Evolutionary conservation across 371 early-diverging fungal genomes (phyloP).

Genomic region (Nosema granulosis): DNA sequence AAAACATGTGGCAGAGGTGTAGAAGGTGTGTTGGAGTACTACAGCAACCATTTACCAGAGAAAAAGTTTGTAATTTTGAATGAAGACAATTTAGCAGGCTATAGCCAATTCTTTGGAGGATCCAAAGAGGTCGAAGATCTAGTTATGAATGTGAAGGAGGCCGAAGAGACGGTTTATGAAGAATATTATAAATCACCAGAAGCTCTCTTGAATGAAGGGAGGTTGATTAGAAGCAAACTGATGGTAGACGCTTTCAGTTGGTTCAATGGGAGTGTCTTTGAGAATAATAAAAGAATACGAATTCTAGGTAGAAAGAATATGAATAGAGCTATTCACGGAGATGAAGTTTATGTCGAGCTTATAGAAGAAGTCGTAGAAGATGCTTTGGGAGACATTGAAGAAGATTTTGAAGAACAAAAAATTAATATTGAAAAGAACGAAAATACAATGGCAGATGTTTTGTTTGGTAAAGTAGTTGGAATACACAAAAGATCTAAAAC

Average conservation of each 20-base stretch:
- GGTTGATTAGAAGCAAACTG: slow-evolving; percentile 23
- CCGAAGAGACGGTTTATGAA: slow-evolving; percentile 35
- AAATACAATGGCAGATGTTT: background rate
- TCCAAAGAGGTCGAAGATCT: slow-evolving; percentile 26
- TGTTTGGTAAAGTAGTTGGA: slow-evolving; percentile 51
- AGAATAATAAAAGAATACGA: slow-evolving; percentile 10
- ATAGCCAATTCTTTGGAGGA: slow-evolving; percentile 16
- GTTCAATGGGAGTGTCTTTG: slow-evolving; percentile 32
- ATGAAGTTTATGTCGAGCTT: slow-evolving; percentile 52
- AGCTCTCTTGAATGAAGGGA: background rate
- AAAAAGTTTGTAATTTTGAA: slow-evolving; percentile 26
- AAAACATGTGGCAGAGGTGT: slow-evolving; percentile 24
- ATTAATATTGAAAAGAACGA: background rate
- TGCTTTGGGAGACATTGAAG: slow-evolving; percentile 13
- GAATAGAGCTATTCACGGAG: slow-evolving; percentile 59
- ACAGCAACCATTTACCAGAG: slow-evolving; percentile 22
- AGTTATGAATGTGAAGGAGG: slow-evolving; percentile 9
- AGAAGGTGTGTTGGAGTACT: slow-evolving; percentile 28
- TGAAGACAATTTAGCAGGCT: slow-evolving; percentile 17
- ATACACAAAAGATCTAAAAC: slow-evolving; percentile 45
- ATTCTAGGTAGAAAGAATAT: slow-evolving; percentile 48
- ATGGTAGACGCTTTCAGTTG: slow-evolving; percentile 37
- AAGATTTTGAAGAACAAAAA: background rate
- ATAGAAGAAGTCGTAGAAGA: slow-evolving; percentile 23
- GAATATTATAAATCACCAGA: slow-evolving; percentile 21